These are phyloP conservation scores for Fusarium dlaminii DNA, from an alignment of 2,329 filamentous ascomycete species.

Conservation along the genomic window DNA sequence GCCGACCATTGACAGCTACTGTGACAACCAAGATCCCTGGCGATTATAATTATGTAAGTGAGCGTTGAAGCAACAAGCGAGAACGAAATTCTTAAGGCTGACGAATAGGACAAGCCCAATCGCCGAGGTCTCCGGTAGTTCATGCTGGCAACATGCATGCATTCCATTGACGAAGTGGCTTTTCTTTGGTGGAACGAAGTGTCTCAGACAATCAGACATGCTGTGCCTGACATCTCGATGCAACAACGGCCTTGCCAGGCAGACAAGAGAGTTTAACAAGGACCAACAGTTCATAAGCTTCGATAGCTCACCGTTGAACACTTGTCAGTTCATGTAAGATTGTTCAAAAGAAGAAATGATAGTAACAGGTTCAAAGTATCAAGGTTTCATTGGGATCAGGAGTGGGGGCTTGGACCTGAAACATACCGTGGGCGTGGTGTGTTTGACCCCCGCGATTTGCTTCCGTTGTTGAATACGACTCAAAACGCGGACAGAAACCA, in stretches of 20 bases:
- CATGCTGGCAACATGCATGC: constrained; percentile 1
- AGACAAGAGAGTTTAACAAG: neutral
- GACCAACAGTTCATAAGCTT: neutral
- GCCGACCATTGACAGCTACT: neutral
- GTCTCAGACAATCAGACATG: constrained; percentile 16
- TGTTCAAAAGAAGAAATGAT: neutral
- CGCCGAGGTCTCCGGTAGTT: constrained; percentile 17
- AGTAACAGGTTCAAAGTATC: constrained; percentile 14
- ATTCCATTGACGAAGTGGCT: constrained; percentile 21
- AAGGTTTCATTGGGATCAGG: constrained; percentile 13
- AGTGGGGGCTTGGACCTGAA: constrained; percentile 37
- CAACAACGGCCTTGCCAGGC: neutral
- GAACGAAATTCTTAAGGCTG: constrained; percentile 21
- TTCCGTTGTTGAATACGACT: constrained; percentile 21
- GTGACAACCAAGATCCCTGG: constrained; percentile 2
- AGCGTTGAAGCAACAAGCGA: neutral
- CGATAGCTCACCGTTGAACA: neutral
- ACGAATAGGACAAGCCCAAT: constrained; percentile 20
- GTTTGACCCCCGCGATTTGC: constrained; percentile 35
- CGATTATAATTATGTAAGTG: constrained; percentile 5
- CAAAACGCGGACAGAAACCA: constrained; percentile 17
- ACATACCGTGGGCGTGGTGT: constrained; percentile 33
- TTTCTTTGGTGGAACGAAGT: constrained; percentile 22
- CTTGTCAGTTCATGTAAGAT: neutral
- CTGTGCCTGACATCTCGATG: constrained; percentile 15